Evolutionary conservation across 805 yeast species (phyloP), one percentile per base, ranked within the genome.

Genomic region (Lipomyces sp.): DNA sequence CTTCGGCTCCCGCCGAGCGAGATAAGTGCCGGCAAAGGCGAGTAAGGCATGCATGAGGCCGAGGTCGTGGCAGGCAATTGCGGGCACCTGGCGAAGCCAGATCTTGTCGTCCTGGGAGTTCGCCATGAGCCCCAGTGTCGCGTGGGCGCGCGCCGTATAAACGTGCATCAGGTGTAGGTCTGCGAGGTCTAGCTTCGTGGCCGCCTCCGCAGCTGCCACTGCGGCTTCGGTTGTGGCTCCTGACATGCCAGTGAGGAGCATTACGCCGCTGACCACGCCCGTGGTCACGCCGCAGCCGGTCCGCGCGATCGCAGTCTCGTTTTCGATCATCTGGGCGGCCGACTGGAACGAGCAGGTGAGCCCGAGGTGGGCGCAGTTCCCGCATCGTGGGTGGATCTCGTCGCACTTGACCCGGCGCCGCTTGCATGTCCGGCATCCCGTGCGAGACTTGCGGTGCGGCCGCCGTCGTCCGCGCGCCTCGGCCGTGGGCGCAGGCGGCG

Each of bases 381-480:
- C 71, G 67, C 98, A 90, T 6, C 72, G 65, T 0, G 97, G 97
- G 53, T 81, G 84, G 0, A 72, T 71, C 67, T 91, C 97, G 65
- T 90, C 97, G 73, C 98, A 90, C 65, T 90, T 90, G 36, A 91
- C 96, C 45, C 97, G 74, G 61, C 98, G 77, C 57, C 80, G 77
- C 64, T 90, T 90, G 69, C 98, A 90, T 2, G 95, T 86, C 35
- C 82, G 78, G 69, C 98, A 90, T 0, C 98, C 98, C 49, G 80
- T 79, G 50, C 95, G 78, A 32, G 95, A 85, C 68, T 91, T 91
- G 53, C 82, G 85, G 65, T 91, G 98, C 63, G 84, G 91, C 63
- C 86, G 84, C 39, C 97, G 76, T 68, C 88, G 10, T 8, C 21
- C 28, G 42, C 18, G 28, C 10, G n/a, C 42, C n/a, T n/a, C n/a